Evolutionary conservation across 2,329 filamentous ascomycete species (phyloP).

Genomic region (Cercospora sojina): DNA sequence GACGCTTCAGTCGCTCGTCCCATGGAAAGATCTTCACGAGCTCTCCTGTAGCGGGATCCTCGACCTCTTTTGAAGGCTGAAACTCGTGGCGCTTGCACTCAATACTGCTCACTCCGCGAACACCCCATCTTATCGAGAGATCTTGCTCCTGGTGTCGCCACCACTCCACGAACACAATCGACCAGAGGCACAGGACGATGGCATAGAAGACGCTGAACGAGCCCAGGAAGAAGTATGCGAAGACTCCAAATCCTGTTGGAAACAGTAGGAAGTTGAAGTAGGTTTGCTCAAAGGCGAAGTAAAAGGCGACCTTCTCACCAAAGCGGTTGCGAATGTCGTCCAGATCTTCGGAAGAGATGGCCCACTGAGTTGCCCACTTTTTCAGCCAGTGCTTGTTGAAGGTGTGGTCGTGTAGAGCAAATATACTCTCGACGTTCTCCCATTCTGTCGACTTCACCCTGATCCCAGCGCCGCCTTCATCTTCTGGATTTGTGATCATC

Average conservation of each 20-base stretch:
- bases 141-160: conserved; percentile 95
- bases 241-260: conserved; percentile 73
- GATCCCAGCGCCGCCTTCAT: conserved; percentile 52
- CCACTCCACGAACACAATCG: conserved; percentile 85
- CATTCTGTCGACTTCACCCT: conserved; percentile 52
- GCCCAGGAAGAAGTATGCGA: conserved; percentile 78
- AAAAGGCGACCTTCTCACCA: conserved; percentile 73
- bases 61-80: conserved; percentile 70
- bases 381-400: conserved; percentile 56
- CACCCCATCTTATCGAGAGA: conserved; percentile 82
- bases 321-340: conserved; percentile 53
- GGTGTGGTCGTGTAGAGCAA: conserved; percentile 51
- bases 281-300: conserved; percentile 89
- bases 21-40: conserved; percentile 72
- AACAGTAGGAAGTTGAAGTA: conserved; percentile 87
- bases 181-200: conserved; percentile 77
- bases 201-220: conserved; percentile 82
- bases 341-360: conserved; percentile 49
- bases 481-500: conserved; percentile 56
- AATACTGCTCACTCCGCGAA: conserved; percentile 77
- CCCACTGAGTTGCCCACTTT: conserved; percentile 51
- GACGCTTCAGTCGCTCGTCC: conserved; percentile 70
- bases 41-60: conserved; percentile 81
- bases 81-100: conserved; percentile 78
- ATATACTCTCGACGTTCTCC: conserved; percentile 51